These are phyloP conservation scores for Sisymbrium irio DNA, from an alignment of 345 rosid species.

Conservation along the genomic window DNA sequence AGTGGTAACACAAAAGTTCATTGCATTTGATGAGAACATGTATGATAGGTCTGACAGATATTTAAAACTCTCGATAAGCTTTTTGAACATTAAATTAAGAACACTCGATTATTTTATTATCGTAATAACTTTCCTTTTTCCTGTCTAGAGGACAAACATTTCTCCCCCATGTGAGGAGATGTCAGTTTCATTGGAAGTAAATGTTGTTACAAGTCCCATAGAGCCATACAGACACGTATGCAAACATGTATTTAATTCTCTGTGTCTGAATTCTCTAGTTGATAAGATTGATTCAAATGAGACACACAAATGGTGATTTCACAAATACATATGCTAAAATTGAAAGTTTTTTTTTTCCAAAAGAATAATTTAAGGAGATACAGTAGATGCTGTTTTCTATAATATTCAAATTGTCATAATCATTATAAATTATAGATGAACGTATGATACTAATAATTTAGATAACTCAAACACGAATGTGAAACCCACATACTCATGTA, in stretches of 20 bases:
- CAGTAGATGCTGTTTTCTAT: background rate
- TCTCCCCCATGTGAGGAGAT: conserved; percentile 40
- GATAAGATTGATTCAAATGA: conserved; percentile 21
- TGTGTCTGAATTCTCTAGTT: conserved; percentile 10
- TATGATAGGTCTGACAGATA: conserved; percentile 19
- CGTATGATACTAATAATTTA: background rate
- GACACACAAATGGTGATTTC: background rate
- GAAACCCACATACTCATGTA: background rate
- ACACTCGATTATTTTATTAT: background rate
- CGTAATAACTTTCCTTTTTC: background rate
- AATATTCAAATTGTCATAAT: background rate
- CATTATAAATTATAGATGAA: background rate
- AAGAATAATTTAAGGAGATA: background rate
- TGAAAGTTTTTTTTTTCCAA: background rate
- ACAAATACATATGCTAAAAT: background rate
- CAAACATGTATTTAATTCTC: conserved; percentile 20
- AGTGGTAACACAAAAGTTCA: conserved; percentile 19
- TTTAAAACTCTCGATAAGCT: conserved; percentile 21
- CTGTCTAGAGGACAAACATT: conserved; percentile 33
- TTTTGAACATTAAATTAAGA: conserved; percentile 15
- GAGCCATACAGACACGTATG: conserved; percentile 21
- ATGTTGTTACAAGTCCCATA: conserved; percentile 11
- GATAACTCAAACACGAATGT: background rate
- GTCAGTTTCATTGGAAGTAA: conserved; percentile 31
- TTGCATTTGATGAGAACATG: conserved; percentile 25